These are phyloP conservation scores for Aspergillus tamarii DNA, from an alignment of 2,329 filamentous ascomycete species.

Conservation along the genomic window DNA sequence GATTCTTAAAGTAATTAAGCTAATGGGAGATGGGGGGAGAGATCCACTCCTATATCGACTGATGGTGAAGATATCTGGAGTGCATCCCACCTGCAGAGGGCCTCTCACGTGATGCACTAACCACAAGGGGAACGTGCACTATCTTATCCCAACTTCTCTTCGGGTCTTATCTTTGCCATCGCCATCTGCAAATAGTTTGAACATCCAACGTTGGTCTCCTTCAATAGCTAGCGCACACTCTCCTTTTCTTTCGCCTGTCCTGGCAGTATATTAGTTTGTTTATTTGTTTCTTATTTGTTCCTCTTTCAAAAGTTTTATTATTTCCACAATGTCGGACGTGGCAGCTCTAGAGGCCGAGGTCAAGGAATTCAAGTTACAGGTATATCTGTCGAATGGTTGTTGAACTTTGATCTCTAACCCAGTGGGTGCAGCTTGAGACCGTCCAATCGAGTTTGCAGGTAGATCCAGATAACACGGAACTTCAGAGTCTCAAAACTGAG, in stretches of 20 bases:
- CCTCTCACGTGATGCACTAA: neutral
- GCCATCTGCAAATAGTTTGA: neutral
- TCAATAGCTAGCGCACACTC: neutral
- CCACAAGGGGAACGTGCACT: slow-evolving; percentile 1
- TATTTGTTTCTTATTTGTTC: neutral
- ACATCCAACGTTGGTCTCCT: neutral
- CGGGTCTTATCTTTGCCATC: neutral
- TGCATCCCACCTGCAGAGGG: neutral
- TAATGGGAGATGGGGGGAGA: slow-evolving; percentile 3
- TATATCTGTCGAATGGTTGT: slow-evolving; percentile 27
- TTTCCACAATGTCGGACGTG: slow-evolving; percentile 45
- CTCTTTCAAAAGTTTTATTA: neutral
- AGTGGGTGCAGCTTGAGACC: slow-evolving; percentile 68
- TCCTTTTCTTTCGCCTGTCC: neutral
- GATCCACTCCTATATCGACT: neutral
- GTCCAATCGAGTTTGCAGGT: slow-evolving; percentile 75
- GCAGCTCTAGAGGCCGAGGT: slow-evolving; percentile 53
- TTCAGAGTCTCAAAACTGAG: slow-evolving; percentile 76
- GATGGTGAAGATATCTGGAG: neutral
- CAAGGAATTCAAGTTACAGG: slow-evolving; percentile 64
- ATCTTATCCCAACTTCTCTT: slow-evolving; percentile 6
- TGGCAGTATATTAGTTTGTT: neutral
- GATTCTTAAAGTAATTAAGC: slow-evolving; percentile 1
- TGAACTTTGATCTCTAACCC: slow-evolving; percentile 14
- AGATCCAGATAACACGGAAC: slow-evolving; percentile 78